A percentile compares a stretch with the other conserved stretches of the same genome.
Conservation (phyloP, 225 moss, liverwort and hornwort species). For the Thuidium tamariscinum region DNA sequence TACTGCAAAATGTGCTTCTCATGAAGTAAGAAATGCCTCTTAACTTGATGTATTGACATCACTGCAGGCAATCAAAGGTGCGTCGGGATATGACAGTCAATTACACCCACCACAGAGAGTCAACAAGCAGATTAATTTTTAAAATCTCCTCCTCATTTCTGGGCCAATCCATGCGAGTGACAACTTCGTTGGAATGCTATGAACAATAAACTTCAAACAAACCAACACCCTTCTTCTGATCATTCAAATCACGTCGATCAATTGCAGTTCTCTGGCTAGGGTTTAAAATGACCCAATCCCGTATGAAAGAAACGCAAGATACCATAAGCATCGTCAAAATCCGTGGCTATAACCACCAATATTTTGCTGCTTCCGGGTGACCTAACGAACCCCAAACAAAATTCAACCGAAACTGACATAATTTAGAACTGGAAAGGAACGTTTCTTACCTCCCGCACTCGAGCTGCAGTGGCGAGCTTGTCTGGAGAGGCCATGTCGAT, state of each 20-base stretch:
- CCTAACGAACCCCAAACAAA: not conserved
- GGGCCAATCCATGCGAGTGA: no score
- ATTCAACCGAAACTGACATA: not conserved
- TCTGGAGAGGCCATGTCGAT: constrained; percentile 30
- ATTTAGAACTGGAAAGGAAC: not conserved
- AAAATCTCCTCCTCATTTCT: not conserved
- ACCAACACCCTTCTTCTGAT: not conserved
- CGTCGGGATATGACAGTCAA: not conserved
- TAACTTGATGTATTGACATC: not conserved
- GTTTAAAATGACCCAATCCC: not conserved
- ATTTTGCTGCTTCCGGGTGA: not conserved
- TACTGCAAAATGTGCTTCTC: not conserved
- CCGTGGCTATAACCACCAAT: not conserved
- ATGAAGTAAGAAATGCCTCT: not conserved
- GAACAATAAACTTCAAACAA: not conserved
- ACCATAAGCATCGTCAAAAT: not conserved
- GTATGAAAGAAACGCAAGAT: not conserved
- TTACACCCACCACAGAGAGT: not conserved
- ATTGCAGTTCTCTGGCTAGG: not conserved
- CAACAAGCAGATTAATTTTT: not conserved
- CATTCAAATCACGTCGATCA: not conserved
- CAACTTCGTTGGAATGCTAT: not conserved
- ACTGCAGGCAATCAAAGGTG: not conserved
- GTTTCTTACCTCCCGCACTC: constrained; percentile 14
- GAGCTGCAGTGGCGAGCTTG: constrained; percentile 13